Base-by-base conservation (phyloP, 2,329 filamentous ascomycete genomes). In the Monosporascus sp. region DNA sequence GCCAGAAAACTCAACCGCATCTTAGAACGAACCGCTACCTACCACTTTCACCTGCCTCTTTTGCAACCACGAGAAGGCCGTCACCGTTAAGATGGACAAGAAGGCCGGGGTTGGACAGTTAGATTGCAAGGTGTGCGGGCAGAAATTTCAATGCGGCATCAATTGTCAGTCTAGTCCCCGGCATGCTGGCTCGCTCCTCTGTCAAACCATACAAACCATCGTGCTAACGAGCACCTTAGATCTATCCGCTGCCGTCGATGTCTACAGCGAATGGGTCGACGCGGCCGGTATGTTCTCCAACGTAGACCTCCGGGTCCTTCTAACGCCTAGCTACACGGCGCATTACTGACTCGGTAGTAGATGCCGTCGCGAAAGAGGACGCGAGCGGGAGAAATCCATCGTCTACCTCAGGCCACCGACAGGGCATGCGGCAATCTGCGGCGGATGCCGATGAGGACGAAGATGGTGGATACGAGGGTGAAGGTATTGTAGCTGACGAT, bases 261-360 rank as follows among this genome's bases (percentile, higher is more conserved):
- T 99, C 7, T 99, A 99, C 68, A 89, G 90, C 36, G 94, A 97
- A 71, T 99, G 94, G 94, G 90, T 99, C 58, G 94, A 99, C 73
- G 94, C 94, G 58, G 76, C 82, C 58, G 78, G 82, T 83, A 72
- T 58, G 59, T 59, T 42, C 14, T 24, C 22, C 41, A 1, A 11
- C 3, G 14, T n/a, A 17, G 24, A 25, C 9, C 6, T 24, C 14
- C 5, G 20, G n/a, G 7, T 46, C n/a, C 2, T 44, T 24, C 39
- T 14, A 37, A 38, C 55, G 51, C 58, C 50, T 47, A 47, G 46
- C 47, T 61, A 54, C 41, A 20, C 17, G 38, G 49, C 55, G 50
- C 50, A 51, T 59, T 48, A 50, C 57, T 62, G 37, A 61, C 52
- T 48, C 48, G 3, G 31, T 20, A n/a, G 22, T 49, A 79, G 78